Evolutionary conservation across 73 alveolate species (phyloP), one percentile per base, ranked within the genome.

Genomic region (Tetrahymena elliotti): DNA sequence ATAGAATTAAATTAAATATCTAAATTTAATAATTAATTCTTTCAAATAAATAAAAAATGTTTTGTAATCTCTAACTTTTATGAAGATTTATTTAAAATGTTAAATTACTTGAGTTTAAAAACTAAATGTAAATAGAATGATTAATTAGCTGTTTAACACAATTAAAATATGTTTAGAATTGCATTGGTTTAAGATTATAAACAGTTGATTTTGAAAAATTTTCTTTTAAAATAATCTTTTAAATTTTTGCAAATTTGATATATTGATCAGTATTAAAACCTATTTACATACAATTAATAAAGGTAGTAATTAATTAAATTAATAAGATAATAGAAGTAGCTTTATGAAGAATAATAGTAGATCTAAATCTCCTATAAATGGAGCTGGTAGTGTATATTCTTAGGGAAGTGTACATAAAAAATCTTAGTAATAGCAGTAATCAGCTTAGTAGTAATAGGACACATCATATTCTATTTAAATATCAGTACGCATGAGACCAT

Each of bases 401-500:
- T 68, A 68, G 33, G 88, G 88, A 10, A 68, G 88, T 68, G 88
- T 68, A 27, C 38, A 68, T 24, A 68, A 68, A 31, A 68, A 68
- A 68, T 68, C 88, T 22, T 68, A 68, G 36, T 31, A 68, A 10
- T 16, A 68, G n/a, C 38, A 68, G 20, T 18, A 22, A 13, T 47
- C 82, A 18, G 82, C 20, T 5, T 47, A 47, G 6, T 10, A 68
- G 10, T 68, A 68, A 24, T 11, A 68, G 22, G 34, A 68, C 34
- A 18, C 38, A 27, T 68, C 88, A 22, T 68, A 68, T 68, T 68
- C 95, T 12, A 99, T 99, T n/a, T 96, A 98, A 95, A 99, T 99
- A 34, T 97, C 99, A 93, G 96, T 99, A n/a, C 95, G 99, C 54
- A 97, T 98, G 98, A 68, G 99, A 53, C 99, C 99, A 53, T 95